phyloP scores from a whole-genome alignment of 306 rosid genomes.

The Glycine tomentella region DNA sequence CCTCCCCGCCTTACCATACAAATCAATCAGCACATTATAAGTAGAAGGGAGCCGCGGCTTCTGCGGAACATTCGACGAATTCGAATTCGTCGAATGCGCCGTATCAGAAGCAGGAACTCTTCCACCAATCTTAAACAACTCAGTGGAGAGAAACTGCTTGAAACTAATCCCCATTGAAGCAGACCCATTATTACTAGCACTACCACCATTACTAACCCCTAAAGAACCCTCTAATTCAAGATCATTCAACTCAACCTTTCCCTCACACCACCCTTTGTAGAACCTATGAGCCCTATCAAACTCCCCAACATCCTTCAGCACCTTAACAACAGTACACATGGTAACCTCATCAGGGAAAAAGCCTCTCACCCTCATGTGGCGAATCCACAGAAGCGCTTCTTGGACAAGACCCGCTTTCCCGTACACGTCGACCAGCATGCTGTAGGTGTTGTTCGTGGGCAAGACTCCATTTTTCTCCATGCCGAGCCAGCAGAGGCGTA shows the following conservation, averaged over 20 bases:
- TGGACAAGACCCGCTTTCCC: constrained; percentile 82
- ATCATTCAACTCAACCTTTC: constrained; percentile 74
- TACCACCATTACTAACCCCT: background rate
- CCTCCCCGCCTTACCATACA: constrained; percentile 92
- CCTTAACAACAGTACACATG: constrained; percentile 83
- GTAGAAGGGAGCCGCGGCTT: constrained; percentile 77
- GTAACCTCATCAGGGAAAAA: constrained; percentile 90
- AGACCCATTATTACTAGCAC: constrained; percentile 40
- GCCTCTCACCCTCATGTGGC: constrained; percentile 77
- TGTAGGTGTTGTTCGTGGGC: constrained; percentile 77
- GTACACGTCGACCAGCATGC: constrained; percentile 85
- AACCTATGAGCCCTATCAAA: constrained; percentile 77
- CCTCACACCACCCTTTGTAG: constrained; percentile 78
- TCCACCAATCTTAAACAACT: constrained; percentile 86
- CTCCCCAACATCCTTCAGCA: constrained; percentile 78
- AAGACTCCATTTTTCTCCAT: constrained; percentile 72
- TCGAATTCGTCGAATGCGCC: background rate
- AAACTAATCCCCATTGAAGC: constrained; percentile 63
- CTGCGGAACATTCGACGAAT: background rate
- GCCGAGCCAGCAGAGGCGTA: constrained; percentile 81
- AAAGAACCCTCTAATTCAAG: constrained; percentile 50
- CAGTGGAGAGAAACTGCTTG: constrained; percentile 85
- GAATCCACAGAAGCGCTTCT: constrained; percentile 90
- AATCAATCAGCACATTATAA: constrained; percentile 79
- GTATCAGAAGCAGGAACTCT: constrained; percentile 53